Evolutionary conservation across 805 yeast genomes (phyloP).

Genomic region (Kluyveromyces aestuarii): DNA sequence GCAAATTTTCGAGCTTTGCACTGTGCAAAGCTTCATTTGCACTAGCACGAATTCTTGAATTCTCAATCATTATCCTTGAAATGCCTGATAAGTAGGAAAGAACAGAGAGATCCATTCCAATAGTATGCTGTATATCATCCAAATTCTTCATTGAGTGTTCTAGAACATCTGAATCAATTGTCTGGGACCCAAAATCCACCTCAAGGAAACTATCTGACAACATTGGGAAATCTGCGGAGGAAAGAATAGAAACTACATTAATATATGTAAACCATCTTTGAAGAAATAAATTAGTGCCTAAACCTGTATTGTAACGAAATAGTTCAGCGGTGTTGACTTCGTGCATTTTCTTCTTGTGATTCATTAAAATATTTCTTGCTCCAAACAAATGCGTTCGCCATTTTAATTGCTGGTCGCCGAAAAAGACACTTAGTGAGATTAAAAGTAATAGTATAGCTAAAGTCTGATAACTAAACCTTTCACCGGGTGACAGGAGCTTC

Average conservation of each 20-base stretch:
- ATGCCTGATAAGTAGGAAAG: conserved; percentile 50
- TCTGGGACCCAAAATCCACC: neutral
- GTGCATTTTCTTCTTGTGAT: neutral
- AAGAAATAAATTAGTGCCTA: conserved; percentile 35
- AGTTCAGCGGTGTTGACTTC: neutral
- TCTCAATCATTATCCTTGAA: conserved; percentile 30
- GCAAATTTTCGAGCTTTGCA: conserved; percentile 3
- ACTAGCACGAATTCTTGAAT: conserved; percentile 6
- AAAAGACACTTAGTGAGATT: conserved; percentile 45
- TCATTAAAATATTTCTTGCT: conserved; percentile 4
- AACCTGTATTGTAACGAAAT: neutral
- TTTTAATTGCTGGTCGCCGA: conserved; percentile 33
- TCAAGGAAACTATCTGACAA: neutral
- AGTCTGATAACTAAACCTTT: conserved; percentile 1
- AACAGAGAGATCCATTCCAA: conserved; percentile 58
- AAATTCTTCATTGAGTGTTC: conserved; percentile 16
- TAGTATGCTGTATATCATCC: conserved; percentile 46
- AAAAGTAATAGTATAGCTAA: conserved; percentile 40
- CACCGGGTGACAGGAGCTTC: conserved; percentile 8
- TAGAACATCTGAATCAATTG: conserved; percentile 4
- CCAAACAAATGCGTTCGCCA: conserved; percentile 51
- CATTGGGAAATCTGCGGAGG: conserved; percentile 34
- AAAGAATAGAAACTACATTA: conserved; percentile 54
- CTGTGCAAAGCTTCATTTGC: too few species aligned
- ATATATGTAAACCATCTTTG: conserved; percentile 62